Evolutionary conservation across 2,329 filamentous ascomycete species (phyloP), one percentile per base, ranked within the genome.

Genomic region (Xylaria arbuscula): DNA sequence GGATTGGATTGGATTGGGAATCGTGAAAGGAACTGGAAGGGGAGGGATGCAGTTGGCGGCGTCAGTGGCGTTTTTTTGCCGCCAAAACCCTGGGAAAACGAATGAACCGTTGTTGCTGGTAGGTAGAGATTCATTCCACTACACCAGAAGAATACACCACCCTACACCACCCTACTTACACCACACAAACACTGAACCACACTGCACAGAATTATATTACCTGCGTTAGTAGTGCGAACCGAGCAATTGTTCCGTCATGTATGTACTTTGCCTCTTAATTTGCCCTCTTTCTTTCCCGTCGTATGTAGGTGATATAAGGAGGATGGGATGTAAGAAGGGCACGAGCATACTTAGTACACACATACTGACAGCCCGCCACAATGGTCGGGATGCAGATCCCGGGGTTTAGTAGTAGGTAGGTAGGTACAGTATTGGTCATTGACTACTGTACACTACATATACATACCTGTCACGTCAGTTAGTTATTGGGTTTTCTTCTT

Each of bases 31-130:
- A 28, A 28, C 28, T 28, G 28, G 50, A 61, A 54, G 58, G 28
- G 50, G 55, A 54, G 58, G n/a, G 42, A 17, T 42, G 61, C 36
- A 28, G 34, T 36, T n/a, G 40, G 19, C 53, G 40, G 54, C 47
- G 53, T 64, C 54, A 60, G 67, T 69, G 62, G 63, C 64, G 60
- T 42, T 45, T 28, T 51, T 55, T 40, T 28, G 15, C 51, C 51
- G 57, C 19, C 58, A 45, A 42, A 45, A 54, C 38, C 45, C 47
- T 53, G 28, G 28, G 5, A 28, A 28, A 28, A 28, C 2, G 28
- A 28, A 28, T 28, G 28, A 28, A 28, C 28, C 28, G 28, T 28
- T 5, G 28, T 28, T 28, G 28, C 28, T 28, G 28, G 28, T 28
- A 28, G 28, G 28, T 28, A 28, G 28, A 28, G 2, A 28, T 28